phyloP scores from a whole-genome alignment of 345 rosid species.

The Eucalyptus sideroxylon region DNA sequence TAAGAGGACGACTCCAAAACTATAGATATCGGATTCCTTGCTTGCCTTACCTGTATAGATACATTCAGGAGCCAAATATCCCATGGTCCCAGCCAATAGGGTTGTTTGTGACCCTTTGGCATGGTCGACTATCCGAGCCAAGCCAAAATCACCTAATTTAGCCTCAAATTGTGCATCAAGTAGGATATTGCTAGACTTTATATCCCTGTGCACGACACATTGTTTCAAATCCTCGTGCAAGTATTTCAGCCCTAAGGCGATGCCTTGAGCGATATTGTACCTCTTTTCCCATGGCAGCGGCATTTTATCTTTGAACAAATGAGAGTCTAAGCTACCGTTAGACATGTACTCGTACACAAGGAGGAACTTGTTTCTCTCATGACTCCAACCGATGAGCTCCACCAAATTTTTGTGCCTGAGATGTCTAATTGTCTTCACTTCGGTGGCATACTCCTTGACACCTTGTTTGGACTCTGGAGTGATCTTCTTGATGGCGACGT shows the following conservation, averaged over 20 bases:
- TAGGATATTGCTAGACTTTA: conserved; percentile 13
- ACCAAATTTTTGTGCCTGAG: not conserved
- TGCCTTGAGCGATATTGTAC: not conserved
- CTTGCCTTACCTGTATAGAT: not conserved
- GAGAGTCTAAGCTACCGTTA: not conserved
- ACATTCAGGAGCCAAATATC: not conserved
- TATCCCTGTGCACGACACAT: conserved; percentile 15
- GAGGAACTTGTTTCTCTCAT: not conserved
- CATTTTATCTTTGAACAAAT: not conserved
- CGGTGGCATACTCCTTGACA: not conserved
- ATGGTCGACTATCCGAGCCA: conserved; percentile 21
- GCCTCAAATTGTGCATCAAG: conserved; percentile 8
- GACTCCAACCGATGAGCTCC: not conserved
- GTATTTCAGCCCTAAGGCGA: not conserved
- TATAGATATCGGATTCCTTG: not conserved
- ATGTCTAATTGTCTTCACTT: not conserved
- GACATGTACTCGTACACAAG: not conserved
- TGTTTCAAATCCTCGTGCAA: conserved; percentile 12
- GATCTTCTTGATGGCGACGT: not conserved
- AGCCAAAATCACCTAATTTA: conserved; percentile 22
- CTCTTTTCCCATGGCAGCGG: not conserved
- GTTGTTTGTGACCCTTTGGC: conserved; percentile 2
- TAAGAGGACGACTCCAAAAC: not conserved
- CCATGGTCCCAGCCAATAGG: not conserved
- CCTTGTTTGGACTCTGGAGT: not conserved